Percentiles rank a stretch among this genome's conserved stretches.
Evolutionary conservation across 768 basidiomycete genomes (phyloP).

Genomic region (Leccinum rimulosum): DNA sequence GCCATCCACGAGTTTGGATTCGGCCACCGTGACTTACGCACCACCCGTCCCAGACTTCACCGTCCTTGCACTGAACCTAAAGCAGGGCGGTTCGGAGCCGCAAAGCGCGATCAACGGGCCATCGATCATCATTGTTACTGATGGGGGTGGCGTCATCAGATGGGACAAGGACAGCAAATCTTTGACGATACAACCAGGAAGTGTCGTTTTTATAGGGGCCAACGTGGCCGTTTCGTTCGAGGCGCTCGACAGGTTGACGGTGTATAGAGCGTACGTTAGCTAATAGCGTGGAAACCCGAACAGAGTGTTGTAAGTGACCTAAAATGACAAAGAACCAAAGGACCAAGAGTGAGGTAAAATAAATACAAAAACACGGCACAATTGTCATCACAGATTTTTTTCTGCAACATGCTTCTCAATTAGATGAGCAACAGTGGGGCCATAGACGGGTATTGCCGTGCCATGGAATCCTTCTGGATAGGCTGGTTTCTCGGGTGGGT

Average conservation of each 20-base stretch:
- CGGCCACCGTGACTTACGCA: slow-evolving; percentile 64
- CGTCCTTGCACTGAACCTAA: slow-evolving; percentile 64
- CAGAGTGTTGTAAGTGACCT: neutral
- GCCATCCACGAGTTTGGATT: slow-evolving; percentile 48
- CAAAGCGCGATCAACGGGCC: slow-evolving; percentile 77
- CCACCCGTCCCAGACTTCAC: slow-evolving; percentile 95
- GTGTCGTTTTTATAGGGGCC: slow-evolving; percentile 83
- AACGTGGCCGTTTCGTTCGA: slow-evolving; percentile 53
- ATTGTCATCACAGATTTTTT: slow-evolving; percentile 5
- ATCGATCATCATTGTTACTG: slow-evolving; percentile 76
- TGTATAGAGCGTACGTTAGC: slow-evolving; percentile 32
- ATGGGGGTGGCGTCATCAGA: slow-evolving; percentile 55
- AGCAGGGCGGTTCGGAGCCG: slow-evolving; percentile 41
- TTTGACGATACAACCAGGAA: slow-evolving; percentile 55
- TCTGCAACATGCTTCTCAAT: slow-evolving; percentile 66
- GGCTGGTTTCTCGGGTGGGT: slow-evolving; percentile 43
- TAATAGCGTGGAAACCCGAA: slow-evolving; percentile 5
- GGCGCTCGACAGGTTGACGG: slow-evolving; percentile 26
- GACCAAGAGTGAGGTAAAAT: neutral
- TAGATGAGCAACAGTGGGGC: slow-evolving; percentile 59
- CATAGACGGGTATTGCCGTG: slow-evolving; percentile 69
- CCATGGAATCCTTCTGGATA: slow-evolving; percentile 89
- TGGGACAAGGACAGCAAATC: slow-evolving; percentile 43
- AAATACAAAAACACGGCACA: neutral
- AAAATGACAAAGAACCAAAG: neutral